A percentile compares a stretch with the other conserved stretches of the same genome.
Conservation (phyloP, 2,329 filamentous ascomycete genomes). For the Aspergillus brasiliensis region DNA sequence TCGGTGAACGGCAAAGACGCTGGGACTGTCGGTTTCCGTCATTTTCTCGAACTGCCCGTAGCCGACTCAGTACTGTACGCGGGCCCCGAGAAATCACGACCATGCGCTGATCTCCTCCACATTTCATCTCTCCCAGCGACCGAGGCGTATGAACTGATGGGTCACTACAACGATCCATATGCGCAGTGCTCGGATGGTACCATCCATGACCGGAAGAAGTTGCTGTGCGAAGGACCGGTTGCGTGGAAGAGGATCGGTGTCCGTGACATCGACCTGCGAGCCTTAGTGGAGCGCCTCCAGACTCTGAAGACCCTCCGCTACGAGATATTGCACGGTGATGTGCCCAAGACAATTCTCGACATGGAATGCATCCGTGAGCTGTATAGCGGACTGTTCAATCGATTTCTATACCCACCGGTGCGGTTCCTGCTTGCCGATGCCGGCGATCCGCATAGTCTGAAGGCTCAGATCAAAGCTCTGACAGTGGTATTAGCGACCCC, state of each 20-base stretch:
- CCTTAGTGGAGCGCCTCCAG: conserved; percentile 39
- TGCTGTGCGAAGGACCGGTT: conserved; percentile 41
- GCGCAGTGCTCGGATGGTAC: conserved; percentile 39
- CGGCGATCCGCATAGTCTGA: conserved; percentile 38
- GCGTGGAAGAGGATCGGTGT: conserved; percentile 48
- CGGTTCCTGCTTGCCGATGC: conserved; percentile 26
- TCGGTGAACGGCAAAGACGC: conserved; percentile 48
- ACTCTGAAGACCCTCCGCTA: conserved; percentile 37
- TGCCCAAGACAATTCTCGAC: conserved; percentile 40
- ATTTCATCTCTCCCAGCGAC: conserved; percentile 29
- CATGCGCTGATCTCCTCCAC: conserved; percentile 23
- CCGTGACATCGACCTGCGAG: conserved; percentile 38
- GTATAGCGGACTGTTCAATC: conserved; percentile 38
- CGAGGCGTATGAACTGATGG: conserved; percentile 39
- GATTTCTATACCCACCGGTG: conserved; percentile 41
- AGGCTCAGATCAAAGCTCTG: conserved; percentile 50
- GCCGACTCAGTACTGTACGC: conserved; percentile 37
- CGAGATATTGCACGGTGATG: conserved; percentile 34
- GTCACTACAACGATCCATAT: conserved; percentile 38
- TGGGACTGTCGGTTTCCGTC: conserved; percentile 50
- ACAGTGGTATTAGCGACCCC: conserved; percentile 45
- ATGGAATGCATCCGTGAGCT: conserved; percentile 35
- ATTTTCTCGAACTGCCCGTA: conserved; percentile 51
- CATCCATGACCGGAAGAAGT: conserved; percentile 37
- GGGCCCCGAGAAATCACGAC: conserved; percentile 23